These are phyloP conservation scores for Picea abies DNA, from an alignment of 83 land plant species.

Conservation along the genomic window DNA sequence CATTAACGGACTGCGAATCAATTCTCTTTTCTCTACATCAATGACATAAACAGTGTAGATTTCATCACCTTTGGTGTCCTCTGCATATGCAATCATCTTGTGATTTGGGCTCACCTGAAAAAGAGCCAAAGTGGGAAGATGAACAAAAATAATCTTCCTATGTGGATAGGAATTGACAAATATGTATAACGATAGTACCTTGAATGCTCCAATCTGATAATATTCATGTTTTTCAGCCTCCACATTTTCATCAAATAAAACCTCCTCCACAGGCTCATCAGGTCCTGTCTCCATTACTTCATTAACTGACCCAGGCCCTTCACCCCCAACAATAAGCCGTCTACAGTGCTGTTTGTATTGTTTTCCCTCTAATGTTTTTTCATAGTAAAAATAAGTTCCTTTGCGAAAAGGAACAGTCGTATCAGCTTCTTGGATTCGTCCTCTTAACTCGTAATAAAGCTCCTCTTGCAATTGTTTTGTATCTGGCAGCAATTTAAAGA, in stretches of 20 bases:
- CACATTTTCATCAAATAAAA: constrained; percentile 88
- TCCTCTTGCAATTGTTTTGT: constrained; percentile 63
- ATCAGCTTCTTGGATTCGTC: constrained; percentile 92
- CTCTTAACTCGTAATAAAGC: constrained; percentile 78
- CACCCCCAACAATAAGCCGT: constrained; percentile 44
- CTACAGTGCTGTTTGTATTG: constrained; percentile 93
- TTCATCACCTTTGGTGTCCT: constrained; percentile 95
- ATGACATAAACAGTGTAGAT: constrained; percentile 82
- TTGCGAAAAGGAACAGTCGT: constrained; percentile 69
- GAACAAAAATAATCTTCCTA: neutral
- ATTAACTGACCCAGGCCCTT: constrained; percentile 64
- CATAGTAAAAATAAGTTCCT: constrained; percentile 81
- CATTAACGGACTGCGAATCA: constrained; percentile 58
- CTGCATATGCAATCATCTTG: constrained; percentile 86
- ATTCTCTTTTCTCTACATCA: constrained; percentile 59
- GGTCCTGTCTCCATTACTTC: constrained; percentile 80
- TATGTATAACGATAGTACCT: constrained; percentile 38
- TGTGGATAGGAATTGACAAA: neutral
- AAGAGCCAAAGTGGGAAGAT: constrained; percentile 5
- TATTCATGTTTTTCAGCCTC: constrained; percentile 69
- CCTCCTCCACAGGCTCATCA: constrained; percentile 70
- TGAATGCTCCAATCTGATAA: constrained; percentile 74
- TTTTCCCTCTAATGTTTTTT: constrained; percentile 77
- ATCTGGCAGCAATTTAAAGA: constrained; percentile 29
- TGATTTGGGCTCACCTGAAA: constrained; percentile 90